A percentile compares a stretch with the other conserved stretches of the same genome.
Conservation (phyloP, 139 green algal genomes). For the Klebsormidium nitens region DNA sequence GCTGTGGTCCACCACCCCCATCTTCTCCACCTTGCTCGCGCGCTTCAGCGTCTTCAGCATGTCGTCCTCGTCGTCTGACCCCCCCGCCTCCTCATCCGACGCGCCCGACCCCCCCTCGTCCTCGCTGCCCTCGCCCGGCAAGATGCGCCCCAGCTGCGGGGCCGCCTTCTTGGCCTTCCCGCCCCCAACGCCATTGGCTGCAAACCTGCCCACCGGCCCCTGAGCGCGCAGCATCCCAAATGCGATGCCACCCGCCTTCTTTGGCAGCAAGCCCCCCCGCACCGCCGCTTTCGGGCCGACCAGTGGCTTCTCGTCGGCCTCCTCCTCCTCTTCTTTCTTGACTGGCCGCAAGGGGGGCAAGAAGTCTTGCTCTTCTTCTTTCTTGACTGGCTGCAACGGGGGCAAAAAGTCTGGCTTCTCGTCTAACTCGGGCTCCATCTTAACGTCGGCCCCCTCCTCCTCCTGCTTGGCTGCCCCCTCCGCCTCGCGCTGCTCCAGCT, state of each 20-base stretch:
- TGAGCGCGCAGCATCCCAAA: too few species aligned
- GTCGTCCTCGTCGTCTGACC: conserved; percentile 36
- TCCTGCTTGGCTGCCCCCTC: conserved; percentile 5
- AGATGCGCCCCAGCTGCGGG: neutral
- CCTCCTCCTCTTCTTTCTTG: too few species aligned
- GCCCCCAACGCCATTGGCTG: conserved; percentile 4
- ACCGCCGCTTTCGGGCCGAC: too few species aligned
- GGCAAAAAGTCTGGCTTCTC: too few species aligned
- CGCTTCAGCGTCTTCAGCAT: conserved; percentile 55
- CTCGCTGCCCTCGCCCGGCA: neutral
- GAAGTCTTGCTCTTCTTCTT: too few species aligned
- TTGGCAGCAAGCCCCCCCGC: too few species aligned
- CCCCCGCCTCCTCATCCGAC: conserved; percentile 24
- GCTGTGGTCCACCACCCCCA: conserved; percentile 73
- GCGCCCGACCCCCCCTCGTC: neutral
- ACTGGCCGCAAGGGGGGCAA: too few species aligned
- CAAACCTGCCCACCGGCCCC: too few species aligned
- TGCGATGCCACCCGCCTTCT: too few species aligned
- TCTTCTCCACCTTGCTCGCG: conserved; percentile 83
- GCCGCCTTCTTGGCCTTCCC: neutral
- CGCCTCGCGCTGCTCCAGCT: conserved; percentile 4
- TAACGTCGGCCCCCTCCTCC: neutral
- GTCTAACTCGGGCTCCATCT: too few species aligned
- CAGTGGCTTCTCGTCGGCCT: too few species aligned
- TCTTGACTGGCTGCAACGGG: too few species aligned